Evolutionary conservation across 768 basidiomycete species (phyloP), one percentile per base, ranked within the genome.

Genomic region (Xerocomus brunneocitrinus): DNA sequence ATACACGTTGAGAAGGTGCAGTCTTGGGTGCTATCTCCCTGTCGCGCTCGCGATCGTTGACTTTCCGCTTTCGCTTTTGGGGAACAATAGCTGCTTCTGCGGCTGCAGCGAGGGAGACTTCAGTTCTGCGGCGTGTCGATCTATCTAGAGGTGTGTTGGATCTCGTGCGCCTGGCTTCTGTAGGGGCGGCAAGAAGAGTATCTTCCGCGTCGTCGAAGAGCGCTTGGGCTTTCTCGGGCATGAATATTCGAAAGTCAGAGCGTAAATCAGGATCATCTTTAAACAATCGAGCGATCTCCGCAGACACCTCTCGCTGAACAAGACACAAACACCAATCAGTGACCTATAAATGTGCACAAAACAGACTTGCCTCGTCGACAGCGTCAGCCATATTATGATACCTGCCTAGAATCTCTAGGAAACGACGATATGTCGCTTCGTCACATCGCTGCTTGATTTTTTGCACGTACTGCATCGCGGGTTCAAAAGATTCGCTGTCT

Each of bases 371-470:
- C 74, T 85, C 82, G 58, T 84, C 80, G 55, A 80, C 79, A 44
- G 82, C 67, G 54, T 85, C 79, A 12, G 87, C 73, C 59, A 76
- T 73, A 57, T 80, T 74, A 50, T 85, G 80, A 64, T 84, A 83
- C 40, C 79, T 73, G 8, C 83, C 81, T 3, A 93, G 71, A 49
- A 91, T 85, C 60, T 88, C 87, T 25, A 91, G 70, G 63, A 92
- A 92, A 59, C 83, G 80, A 50, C 81, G 80, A 59, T 91, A 92
- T 5, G 89, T 93, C 14, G 93, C 91, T 0, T 91, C 81, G 57
- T 95, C 90, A 70, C 91, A 97, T 14, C 93, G 84, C 54, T 88
- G 86, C 69, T 97, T 98, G 71, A 98, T 97, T 73, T 93, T 93
- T 72, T 95, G 93, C 31, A 99, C 93, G 61, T 95, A 98, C 62